A percentile compares a stretch with the other conserved stretches of the same genome.
phyloP scores from a whole-genome alignment of 2,329 filamentous ascomycete genomes.

The Tolypocladium paradoxum region DNA sequence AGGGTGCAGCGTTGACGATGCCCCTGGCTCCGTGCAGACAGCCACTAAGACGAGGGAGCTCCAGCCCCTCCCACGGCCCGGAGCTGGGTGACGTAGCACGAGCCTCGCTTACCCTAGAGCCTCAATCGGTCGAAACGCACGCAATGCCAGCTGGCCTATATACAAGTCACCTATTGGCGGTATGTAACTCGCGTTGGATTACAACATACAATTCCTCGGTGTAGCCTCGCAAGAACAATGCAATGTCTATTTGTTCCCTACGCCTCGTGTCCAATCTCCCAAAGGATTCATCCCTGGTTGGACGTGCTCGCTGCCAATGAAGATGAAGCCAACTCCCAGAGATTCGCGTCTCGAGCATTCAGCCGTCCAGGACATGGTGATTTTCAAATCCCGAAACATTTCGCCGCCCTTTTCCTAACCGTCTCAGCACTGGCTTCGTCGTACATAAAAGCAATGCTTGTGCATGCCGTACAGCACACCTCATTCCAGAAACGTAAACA shows the following conservation, averaged over 20 bases:
- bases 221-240: not conserved
- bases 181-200: not conserved
- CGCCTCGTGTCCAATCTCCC: not conserved
- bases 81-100: not conserved
- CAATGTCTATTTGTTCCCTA: not conserved
- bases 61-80: not conserved
- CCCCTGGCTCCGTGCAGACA: not conserved
- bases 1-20: not conserved
- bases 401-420: not conserved
- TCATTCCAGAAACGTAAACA: slow-evolving; percentile 84
- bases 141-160: not conserved
- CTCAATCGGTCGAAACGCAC: not conserved
- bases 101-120: not conserved
- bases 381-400: not conserved
- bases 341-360: no score
- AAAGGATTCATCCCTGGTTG: not conserved
- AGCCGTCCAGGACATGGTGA: not conserved
- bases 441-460: not conserved
- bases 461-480: not conserved
- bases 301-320: not conserved
- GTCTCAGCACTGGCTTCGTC: not conserved
- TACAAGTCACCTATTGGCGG: not conserved
- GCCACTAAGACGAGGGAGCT: not conserved
- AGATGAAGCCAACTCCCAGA: not conserved
- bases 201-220: not conserved